Conservation (phyloP, 179 eudicot species). For the Spinacia oleracea region DNA sequence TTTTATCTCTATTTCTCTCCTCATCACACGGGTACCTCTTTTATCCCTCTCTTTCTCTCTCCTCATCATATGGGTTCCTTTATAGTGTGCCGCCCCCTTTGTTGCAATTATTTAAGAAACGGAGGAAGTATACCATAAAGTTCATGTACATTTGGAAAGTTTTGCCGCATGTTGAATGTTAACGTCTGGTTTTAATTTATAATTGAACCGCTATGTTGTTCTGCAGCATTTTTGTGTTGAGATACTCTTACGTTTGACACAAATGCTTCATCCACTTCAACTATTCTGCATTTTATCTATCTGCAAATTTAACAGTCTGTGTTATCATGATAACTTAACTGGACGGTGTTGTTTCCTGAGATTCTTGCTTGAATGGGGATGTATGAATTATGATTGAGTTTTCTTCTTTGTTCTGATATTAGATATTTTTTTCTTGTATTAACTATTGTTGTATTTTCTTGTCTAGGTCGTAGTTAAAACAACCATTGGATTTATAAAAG, state of each 20-base stretch:
- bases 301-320: not conserved
- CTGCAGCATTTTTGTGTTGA: not conserved
- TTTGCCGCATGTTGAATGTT: not conserved
- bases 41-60: no score
- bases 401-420: not conserved
- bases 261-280: not conserved
- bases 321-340: not conserved
- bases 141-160: not conserved
- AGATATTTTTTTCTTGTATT: not conserved
- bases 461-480: conserved; percentile 62
- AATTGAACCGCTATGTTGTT: not conserved
- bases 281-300: not conserved
- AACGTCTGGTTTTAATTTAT: not conserved
- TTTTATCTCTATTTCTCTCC: no score
- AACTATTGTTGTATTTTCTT: conserved; percentile 20
- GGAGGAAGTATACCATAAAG: not conserved
- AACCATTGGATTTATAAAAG: conserved; percentile 84
- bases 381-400: not conserved
- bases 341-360: not conserved
- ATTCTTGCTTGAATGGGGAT: not conserved
- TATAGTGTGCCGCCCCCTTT: no score
- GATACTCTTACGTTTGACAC: not conserved
- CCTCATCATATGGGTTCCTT: no score
- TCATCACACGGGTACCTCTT: no score
- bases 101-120: no score